These are phyloP conservation scores for Murraya koenigii DNA, from an alignment of 345 rosid genomes.

Conservation along the genomic window DNA sequence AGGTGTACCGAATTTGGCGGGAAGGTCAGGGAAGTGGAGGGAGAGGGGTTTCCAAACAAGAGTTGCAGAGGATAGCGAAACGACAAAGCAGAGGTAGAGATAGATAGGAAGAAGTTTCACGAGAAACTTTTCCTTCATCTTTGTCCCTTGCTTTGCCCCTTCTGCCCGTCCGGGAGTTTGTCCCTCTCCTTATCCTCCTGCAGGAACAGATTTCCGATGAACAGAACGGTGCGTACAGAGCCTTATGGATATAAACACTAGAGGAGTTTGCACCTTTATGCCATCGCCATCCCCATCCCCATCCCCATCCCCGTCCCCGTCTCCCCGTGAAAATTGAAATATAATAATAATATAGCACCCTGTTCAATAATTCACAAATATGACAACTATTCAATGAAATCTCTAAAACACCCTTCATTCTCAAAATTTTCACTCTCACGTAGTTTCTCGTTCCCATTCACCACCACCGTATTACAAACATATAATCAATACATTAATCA, in stretches of 20 bases:
- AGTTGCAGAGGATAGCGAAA: slow-evolving; percentile 34
- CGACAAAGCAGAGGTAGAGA: slow-evolving; percentile 17
- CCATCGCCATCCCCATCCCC: no score
- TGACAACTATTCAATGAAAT: no score
- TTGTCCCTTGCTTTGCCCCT: neutral
- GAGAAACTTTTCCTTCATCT: slow-evolving; percentile 24
- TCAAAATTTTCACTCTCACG: accelerated
- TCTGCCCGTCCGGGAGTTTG: neutral
- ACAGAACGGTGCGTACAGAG: neutral
- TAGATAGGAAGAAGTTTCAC: neutral
- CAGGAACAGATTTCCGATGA: neutral
- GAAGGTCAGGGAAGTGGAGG: slow-evolving; percentile 57
- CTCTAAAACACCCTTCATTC: neutral
- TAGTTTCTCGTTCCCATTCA: no score
- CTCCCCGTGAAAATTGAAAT: no score
- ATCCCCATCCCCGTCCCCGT: no score
- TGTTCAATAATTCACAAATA: neutral
- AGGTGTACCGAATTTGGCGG: slow-evolving; percentile 65
- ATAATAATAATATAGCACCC: neutral
- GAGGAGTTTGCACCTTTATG: no score
- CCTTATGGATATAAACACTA: neutral
- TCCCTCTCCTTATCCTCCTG: no score
- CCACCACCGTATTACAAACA: no score
- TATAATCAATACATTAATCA: no score
- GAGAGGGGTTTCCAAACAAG: slow-evolving; percentile 51